Percentiles rank a stretch among this genome's conserved stretches.
Evolutionary conservation across 176 grass and related monocot genomes (phyloP).

Genomic region (Musa itinerans): DNA sequence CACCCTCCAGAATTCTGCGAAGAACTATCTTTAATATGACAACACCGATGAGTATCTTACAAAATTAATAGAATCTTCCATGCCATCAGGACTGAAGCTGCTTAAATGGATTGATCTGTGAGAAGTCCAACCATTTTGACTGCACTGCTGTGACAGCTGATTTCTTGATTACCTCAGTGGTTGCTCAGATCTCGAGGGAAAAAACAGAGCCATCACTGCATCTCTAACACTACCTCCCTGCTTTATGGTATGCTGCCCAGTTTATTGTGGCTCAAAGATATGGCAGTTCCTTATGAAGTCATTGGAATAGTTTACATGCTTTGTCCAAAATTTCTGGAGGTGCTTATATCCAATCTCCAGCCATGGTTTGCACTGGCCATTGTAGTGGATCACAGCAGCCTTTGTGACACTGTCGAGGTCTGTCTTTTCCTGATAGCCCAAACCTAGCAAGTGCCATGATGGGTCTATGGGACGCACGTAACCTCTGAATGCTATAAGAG

Average conservation of each 20-base stretch:
- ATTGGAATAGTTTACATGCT: constrained; percentile 22
- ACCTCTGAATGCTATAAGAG: constrained; percentile 16
- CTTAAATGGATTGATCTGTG: background rate
- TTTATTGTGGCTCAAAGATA: constrained; percentile 18
- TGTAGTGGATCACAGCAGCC: constrained; percentile 23
- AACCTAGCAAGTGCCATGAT: constrained; percentile 17
- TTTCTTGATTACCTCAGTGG: background rate
- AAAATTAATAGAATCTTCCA: background rate
- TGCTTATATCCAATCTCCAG: constrained; percentile 23
- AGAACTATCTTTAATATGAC: background rate
- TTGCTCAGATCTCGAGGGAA: background rate
- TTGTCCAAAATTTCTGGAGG: constrained; percentile 15
- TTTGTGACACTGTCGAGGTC: constrained; percentile 4
- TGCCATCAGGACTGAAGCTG: too few relatives aligned
- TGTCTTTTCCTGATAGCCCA: constrained; percentile 21
- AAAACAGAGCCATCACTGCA: background rate
- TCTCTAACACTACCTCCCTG: background rate
- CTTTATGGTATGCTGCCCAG: background rate
- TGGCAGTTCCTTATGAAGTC: constrained; percentile 20
- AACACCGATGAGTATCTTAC: background rate
- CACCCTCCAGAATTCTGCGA: background rate
- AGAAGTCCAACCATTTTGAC: background rate
- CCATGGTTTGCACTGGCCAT: constrained; percentile 19
- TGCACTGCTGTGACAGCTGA: background rate
- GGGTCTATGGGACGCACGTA: constrained; percentile 9